Conservation (phyloP, 2,329 filamentous ascomycete genomes). For the Colletotrichum trifolii region DNA sequence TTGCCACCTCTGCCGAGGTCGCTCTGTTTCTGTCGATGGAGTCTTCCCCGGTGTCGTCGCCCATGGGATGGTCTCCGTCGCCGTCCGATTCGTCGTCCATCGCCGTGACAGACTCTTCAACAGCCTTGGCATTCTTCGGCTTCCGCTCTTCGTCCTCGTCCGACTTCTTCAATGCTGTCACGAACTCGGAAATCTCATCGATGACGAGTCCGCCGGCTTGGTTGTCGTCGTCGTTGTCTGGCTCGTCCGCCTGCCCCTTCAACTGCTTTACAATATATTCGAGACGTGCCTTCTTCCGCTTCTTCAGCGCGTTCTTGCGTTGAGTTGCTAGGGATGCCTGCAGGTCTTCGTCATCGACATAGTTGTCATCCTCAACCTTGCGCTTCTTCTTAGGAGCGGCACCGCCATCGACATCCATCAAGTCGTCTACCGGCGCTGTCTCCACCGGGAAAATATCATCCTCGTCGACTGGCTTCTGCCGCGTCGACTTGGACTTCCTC, state of each 20-base stretch:
- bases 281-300: slow-evolving; percentile 86
- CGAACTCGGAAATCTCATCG: slow-evolving; percentile 94
- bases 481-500: slow-evolving; percentile 83
- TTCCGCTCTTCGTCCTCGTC: slow-evolving; percentile 66
- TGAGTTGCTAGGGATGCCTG: slow-evolving; percentile 88
- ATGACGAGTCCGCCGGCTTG: slow-evolving; percentile 78
- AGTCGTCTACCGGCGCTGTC: slow-evolving; percentile 50
- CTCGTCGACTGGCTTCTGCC: slow-evolving; percentile 74
- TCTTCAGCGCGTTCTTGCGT: slow-evolving; percentile 85
- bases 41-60: slow-evolving; percentile 34
- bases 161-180: slow-evolving; percentile 83
- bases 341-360: slow-evolving; percentile 92
- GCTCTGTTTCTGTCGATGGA: slow-evolving; percentile 54
- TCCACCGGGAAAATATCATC: slow-evolving; percentile 67
- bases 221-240: slow-evolving; percentile 57
- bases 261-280: slow-evolving; percentile 89
- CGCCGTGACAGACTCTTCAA: slow-evolving; percentile 53
- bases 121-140: slow-evolving; percentile 56
- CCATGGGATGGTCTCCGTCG: slow-evolving; percentile 50
- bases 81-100: slow-evolving; percentile 57
- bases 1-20: slow-evolving; percentile 63
- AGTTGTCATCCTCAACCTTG: slow-evolving; percentile 72
- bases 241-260: slow-evolving; percentile 69
- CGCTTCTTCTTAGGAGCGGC: slow-evolving; percentile 67
- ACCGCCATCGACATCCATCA: slow-evolving; percentile 83